Conservation (phyloP, 2,329 filamentous ascomycete species). For the Grosmannia penicillata region DNA sequence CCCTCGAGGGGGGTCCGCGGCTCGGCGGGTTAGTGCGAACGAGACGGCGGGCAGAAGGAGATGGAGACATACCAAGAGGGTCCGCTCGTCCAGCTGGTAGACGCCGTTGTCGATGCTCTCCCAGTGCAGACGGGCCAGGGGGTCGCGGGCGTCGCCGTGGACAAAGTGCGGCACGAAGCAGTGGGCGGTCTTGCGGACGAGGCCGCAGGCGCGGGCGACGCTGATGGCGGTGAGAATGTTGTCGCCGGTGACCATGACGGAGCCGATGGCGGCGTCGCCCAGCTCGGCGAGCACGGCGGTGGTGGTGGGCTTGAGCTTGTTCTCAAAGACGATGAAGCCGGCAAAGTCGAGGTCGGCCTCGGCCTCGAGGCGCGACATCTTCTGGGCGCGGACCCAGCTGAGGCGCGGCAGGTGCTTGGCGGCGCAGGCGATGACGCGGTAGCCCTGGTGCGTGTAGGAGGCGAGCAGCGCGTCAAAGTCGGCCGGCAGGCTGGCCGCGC, state of each 20-base stretch:
- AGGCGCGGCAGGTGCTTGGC: slow-evolving; percentile 77
- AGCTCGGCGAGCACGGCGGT: slow-evolving; percentile 71
- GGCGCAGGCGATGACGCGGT: slow-evolving; percentile 90
- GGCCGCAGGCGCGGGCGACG: slow-evolving; percentile 75
- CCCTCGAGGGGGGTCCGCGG: slow-evolving; percentile 52
- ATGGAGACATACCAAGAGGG: slow-evolving; percentile 42
- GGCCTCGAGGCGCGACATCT: slow-evolving; percentile 75
- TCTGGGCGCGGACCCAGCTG: slow-evolving; percentile 88
- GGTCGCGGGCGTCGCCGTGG: slow-evolving; percentile 60
- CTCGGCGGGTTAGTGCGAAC: too few species aligned
- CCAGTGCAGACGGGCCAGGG: slow-evolving; percentile 65
- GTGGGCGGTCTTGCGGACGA: slow-evolving; percentile 67
- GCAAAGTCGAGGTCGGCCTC: slow-evolving; percentile 76
- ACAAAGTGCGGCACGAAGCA: slow-evolving; percentile 88
- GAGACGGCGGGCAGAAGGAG: slow-evolving; percentile 25
- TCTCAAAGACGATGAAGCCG: slow-evolving; percentile 97
- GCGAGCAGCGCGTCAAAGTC: slow-evolving; percentile 84
- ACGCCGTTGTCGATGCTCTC: slow-evolving; percentile 84
- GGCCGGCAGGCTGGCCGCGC: slow-evolving; percentile 64
- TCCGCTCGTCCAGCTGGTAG: slow-evolving; percentile 64
- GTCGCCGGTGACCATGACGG: slow-evolving; percentile 95
- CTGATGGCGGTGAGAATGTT: slow-evolving; percentile 96
- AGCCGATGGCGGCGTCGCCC: slow-evolving; percentile 66
- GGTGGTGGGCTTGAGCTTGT: slow-evolving; percentile 87
- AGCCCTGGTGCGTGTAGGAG: slow-evolving; percentile 90